A percentile compares a stretch with the other conserved stretches of the same genome.
Conservation (phyloP, 2,329 filamentous ascomycete species). For the Emmonsia crescens region DNA sequence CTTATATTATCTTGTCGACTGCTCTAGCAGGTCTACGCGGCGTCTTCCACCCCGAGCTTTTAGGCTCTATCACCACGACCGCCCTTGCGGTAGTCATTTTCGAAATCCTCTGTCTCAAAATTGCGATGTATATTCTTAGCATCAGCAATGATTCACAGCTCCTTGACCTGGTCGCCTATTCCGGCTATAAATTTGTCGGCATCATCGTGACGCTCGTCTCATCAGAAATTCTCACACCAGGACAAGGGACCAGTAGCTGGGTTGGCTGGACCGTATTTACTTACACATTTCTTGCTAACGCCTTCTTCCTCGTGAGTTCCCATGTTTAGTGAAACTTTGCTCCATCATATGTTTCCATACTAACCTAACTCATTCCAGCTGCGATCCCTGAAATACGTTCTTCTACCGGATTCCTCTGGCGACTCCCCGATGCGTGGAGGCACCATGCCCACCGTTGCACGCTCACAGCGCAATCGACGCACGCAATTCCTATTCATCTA, state of each 20-base stretch:
- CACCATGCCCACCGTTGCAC: conserved; percentile 59
- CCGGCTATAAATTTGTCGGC: conserved; percentile 96
- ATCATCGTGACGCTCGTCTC: conserved; percentile 81
- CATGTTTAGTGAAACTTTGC: background rate
- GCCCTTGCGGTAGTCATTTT: conserved; percentile 73
- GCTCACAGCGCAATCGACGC: conserved; percentile 73
- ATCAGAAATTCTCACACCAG: conserved; percentile 65
- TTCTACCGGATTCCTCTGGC: conserved; percentile 70
- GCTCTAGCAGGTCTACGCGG: conserved; percentile 81
- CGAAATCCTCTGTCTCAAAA: conserved; percentile 81
- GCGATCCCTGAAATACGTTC: conserved; percentile 87
- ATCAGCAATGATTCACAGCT: conserved; percentile 92
- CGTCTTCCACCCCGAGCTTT: conserved; percentile 84
- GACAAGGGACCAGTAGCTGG: conserved; percentile 76
- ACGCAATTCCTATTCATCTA: conserved; percentile 92
- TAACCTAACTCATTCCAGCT: conserved; percentile 45
- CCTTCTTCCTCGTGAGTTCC: conserved; percentile 75
- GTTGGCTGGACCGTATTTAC: conserved; percentile 78
- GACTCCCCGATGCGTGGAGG: conserved; percentile 51
- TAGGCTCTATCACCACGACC: conserved; percentile 78
- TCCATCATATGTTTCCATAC: background rate
- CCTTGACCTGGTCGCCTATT: conserved; percentile 88
- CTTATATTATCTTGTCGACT: conserved; percentile 89
- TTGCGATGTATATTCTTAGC: conserved; percentile 84
- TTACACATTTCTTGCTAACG: conserved; percentile 90